Conservation (phyloP, 2,329 filamentous ascomycete genomes). For the Apiospora pterosperma region DNA sequence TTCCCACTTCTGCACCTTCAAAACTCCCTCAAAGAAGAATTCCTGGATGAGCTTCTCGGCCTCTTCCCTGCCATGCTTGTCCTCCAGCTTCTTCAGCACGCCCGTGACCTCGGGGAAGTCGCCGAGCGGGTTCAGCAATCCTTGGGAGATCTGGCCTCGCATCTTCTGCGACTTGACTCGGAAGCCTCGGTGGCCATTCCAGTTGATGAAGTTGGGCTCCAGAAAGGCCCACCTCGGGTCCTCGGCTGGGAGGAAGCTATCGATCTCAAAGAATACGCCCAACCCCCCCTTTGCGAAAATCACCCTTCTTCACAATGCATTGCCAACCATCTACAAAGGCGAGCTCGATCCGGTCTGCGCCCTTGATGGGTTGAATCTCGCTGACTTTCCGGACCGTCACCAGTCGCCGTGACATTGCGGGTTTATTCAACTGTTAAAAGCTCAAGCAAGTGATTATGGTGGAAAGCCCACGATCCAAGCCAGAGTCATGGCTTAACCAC, state of each 20-base stretch:
- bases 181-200: constrained; percentile 17
- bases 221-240: constrained; percentile 16
- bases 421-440: background rate
- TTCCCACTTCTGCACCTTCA: constrained; percentile 26
- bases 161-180: constrained; percentile 16
- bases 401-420: constrained; percentile 25
- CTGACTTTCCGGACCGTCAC: constrained; percentile 23
- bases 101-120: constrained; percentile 17
- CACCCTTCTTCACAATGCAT: constrained; percentile 13
- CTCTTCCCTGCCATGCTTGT: constrained; percentile 15
- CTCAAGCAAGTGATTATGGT: background rate
- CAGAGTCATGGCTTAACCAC: background rate
- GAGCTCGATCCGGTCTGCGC: constrained; percentile 11
- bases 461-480: background rate
- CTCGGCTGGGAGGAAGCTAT: constrained; percentile 23
- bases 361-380: constrained; percentile 10
- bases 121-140: constrained; percentile 17
- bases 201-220: constrained; percentile 9
- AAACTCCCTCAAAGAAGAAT: constrained; percentile 17
- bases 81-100: constrained; percentile 11
- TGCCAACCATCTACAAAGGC: constrained; percentile 23
- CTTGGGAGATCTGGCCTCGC: constrained; percentile 20
- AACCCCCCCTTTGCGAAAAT: constrained; percentile 14
- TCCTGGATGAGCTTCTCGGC: constrained; percentile 12
- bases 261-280: constrained; percentile 26